These are phyloP conservation scores for Primulina eburnea DNA, from an alignment of 257 asterid genomes.

Conservation along the genomic window DNA sequence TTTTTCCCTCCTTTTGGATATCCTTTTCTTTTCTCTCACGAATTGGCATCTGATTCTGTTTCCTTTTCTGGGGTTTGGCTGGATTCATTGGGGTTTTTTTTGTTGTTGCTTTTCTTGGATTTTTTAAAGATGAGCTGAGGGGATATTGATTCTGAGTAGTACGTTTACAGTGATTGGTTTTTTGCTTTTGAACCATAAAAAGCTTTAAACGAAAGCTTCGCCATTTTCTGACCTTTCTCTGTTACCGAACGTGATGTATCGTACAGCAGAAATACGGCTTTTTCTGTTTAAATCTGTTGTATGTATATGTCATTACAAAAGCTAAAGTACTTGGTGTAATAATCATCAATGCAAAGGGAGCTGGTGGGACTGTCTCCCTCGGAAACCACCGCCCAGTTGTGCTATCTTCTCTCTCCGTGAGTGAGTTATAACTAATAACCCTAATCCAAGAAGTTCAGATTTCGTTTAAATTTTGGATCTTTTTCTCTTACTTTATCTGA, in stretches of 20 bases:
- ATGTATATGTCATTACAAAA: neutral
- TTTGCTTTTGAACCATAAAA: neutral
- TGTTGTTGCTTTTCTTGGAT: neutral
- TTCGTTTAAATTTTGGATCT: conserved; percentile 15
- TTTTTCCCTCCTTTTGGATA: neutral
- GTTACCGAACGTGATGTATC: neutral
- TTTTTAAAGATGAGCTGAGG: neutral
- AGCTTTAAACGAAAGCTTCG: neutral
- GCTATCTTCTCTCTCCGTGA: conserved; percentile 24
- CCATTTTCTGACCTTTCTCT: neutral
- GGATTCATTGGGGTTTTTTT: neutral
- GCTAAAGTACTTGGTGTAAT: neutral
- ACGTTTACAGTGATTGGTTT: neutral
- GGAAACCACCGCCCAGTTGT: conserved; percentile 31
- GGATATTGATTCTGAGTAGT: neutral
- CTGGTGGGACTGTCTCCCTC: conserved; percentile 42
- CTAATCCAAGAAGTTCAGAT: conserved; percentile 31
- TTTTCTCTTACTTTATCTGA: neutral
- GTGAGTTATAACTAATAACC: conserved; percentile 33
- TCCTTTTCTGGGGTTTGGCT: neutral
- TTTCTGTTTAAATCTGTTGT: neutral
- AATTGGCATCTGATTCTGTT: neutral
- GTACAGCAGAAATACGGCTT: neutral
- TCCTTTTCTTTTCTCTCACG: neutral
- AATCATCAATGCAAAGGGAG: neutral